Conservation (phyloP, 208 protist species). For the Naegleria fowleri region DNA sequence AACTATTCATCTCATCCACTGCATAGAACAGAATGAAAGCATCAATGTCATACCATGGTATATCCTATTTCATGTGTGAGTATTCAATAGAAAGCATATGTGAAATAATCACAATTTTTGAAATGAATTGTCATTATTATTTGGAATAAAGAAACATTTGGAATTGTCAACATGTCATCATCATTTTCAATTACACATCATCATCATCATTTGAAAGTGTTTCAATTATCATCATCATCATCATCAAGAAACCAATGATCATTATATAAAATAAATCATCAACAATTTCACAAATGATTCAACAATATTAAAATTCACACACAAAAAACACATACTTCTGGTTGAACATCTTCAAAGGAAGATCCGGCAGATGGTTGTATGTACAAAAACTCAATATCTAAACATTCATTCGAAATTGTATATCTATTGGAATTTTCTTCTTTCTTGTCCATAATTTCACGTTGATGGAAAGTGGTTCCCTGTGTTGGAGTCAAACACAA, state of each 20-base stretch:
- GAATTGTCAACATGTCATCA: too few species aligned
- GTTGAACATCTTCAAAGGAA: constrained; percentile 10
- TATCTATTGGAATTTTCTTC: not conserved
- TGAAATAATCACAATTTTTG: too few species aligned
- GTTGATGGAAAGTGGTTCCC: not conserved
- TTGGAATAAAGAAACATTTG: too few species aligned
- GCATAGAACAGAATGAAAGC: not conserved
- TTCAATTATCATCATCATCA: too few species aligned
- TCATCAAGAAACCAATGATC: too few species aligned
- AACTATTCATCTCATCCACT: not conserved
- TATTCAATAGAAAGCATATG: too few species aligned
- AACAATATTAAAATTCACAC: too few species aligned
- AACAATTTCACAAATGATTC: too few species aligned
- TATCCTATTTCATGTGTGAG: not conserved
- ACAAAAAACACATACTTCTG: not conserved
- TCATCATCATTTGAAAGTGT: too few species aligned
- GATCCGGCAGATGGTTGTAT: constrained; percentile 1
- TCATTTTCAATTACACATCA: too few species aligned
- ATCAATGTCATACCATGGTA: constrained; percentile 10
- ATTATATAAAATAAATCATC: too few species aligned
- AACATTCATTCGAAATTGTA: not conserved
- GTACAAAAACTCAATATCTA: not conserved
- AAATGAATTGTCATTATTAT: too few species aligned
- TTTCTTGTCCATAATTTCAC: not conserved
- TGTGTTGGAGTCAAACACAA: not conserved